Evolutionary conservation across 1,284 basidiomycete genomes (phyloP).

Genomic region (Agaricales sp.): DNA sequence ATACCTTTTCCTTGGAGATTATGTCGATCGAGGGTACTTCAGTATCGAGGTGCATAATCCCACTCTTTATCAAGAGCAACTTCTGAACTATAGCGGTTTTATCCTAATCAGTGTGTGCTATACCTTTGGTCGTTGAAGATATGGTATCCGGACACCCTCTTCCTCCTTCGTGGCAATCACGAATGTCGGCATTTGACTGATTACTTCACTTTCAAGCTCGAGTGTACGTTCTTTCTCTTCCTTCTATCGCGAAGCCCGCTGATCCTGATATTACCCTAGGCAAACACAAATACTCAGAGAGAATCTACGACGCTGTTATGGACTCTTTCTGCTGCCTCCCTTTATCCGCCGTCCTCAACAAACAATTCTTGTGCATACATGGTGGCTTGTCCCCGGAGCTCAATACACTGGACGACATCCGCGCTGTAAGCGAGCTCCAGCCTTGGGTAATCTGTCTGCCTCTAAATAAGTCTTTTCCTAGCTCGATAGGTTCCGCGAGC

Average conservation of each 20-base stretch:
- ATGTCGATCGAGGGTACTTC: constrained; percentile 92
- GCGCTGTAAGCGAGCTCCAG: constrained; percentile 38
- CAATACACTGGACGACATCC: constrained; percentile 85
- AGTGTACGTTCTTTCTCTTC: constrained; percentile 48
- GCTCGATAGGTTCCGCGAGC: constrained; percentile 93
- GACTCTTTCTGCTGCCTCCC: constrained; percentile 90
- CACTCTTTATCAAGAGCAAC: not conserved
- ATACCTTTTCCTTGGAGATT: constrained; percentile 92
- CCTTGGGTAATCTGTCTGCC: not conserved
- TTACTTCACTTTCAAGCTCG: constrained; percentile 86
- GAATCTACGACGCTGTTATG: constrained; percentile 87
- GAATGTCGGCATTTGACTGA: constrained; percentile 85
- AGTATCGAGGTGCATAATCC: constrained; percentile 65
- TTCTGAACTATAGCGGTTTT: constrained; percentile 8
- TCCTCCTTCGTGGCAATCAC: constrained; percentile 86
- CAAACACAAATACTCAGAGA: constrained; percentile 91
- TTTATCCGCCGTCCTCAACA: constrained; percentile 93
- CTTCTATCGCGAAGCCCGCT: too few species aligned
- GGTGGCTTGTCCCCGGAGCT: constrained; percentile 89
- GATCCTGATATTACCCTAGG: constrained; percentile 32
- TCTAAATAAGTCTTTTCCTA: constrained; percentile 18
- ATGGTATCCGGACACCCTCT: constrained; percentile 86
- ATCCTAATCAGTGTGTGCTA: constrained; percentile 65
- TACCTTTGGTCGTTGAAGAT: constrained; percentile 88
- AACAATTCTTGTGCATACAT: constrained; percentile 94